Percentiles rank a stretch among this genome's conserved stretches.
phyloP scores from a whole-genome alignment of 176 grass and related monocot genomes.

The barley (Hordeum vulgare) region DNA sequence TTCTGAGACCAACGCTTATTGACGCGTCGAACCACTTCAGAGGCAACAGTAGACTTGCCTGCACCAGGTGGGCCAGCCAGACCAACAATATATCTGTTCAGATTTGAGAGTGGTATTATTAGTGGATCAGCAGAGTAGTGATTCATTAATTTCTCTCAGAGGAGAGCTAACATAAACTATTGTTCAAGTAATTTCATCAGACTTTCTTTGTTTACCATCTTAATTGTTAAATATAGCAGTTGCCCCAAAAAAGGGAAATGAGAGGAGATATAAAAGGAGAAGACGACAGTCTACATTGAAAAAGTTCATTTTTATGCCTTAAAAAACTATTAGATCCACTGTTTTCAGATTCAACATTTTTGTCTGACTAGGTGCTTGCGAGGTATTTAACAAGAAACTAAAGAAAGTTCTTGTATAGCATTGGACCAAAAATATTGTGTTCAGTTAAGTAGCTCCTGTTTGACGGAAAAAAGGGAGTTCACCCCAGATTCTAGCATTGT shows the following conservation, averaged over 20 bases:
- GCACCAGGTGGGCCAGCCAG: constrained; percentile 89
- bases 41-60: constrained; percentile 83
- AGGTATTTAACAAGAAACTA: not conserved
- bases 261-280: not conserved
- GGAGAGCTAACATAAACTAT: not conserved
- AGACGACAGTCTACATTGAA: not conserved
- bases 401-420: not conserved
- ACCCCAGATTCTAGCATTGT: too few species aligned
- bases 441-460: not conserved
- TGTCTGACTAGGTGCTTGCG: not conserved
- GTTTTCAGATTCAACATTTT: not conserved
- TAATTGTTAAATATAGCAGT: constrained; percentile 1
- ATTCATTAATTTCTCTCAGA: not conserved
- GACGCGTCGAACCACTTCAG: constrained; percentile 65
- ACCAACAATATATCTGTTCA: constrained; percentile 80
- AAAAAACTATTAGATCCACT: not conserved
- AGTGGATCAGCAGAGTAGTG: not conserved
- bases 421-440: not conserved
- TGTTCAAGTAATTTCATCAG: not conserved
- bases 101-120: not conserved
- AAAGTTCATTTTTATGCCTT: not conserved
- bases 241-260: not conserved
- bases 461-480: not conserved
- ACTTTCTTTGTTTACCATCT: not conserved
- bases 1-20: constrained; percentile 64